Percentiles rank a stretch among this genome's conserved stretches.
Evolutionary conservation across 768 basidiomycete species (phyloP).

Genomic region (Kwoniella newhampshirensis): DNA sequence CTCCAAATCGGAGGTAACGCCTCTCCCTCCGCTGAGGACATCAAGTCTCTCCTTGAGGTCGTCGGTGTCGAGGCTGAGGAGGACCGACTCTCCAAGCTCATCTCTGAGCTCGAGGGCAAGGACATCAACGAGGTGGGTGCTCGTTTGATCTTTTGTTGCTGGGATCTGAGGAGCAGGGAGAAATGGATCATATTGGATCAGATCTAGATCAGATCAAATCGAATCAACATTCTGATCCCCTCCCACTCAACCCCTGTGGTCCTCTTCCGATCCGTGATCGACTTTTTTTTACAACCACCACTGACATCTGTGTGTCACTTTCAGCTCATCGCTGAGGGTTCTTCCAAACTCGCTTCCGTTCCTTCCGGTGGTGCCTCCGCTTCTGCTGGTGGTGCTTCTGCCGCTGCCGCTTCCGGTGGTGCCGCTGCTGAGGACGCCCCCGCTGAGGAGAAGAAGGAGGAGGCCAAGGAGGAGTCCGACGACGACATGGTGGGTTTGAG

Average conservation of each 20-base stretch:
- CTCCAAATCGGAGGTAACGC: slow-evolving; percentile 91
- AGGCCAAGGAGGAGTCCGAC: slow-evolving; percentile 88
- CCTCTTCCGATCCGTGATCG: not conserved
- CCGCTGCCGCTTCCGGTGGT: slow-evolving; percentile 60
- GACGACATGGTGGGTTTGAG: slow-evolving; percentile 78
- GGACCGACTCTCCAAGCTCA: slow-evolving; percentile 72
- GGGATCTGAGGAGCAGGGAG: not conserved
- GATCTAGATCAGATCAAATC: no score
- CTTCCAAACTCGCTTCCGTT: slow-evolving; percentile 91
- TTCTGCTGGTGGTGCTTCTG: slow-evolving; percentile 61
- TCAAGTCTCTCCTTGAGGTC: slow-evolving; percentile 78
- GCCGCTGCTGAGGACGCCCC: slow-evolving; percentile 63
- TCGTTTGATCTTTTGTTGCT: not conserved
- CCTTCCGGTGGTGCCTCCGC: slow-evolving; percentile 71
- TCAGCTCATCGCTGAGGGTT: slow-evolving; percentile 88
- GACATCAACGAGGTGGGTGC: slow-evolving; percentile 71
- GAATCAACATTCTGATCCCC: not conserved
- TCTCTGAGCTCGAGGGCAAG: slow-evolving; percentile 89
- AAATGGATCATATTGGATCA: not conserved
- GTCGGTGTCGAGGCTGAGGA: slow-evolving; percentile 89
- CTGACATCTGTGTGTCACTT: not conserved
- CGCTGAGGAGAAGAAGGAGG: slow-evolving; percentile 71
- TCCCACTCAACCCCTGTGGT: not conserved
- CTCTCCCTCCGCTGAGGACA: slow-evolving; percentile 77
- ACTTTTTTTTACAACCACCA: not conserved